These are phyloP conservation scores for Halophytophthora batemanensis DNA, from an alignment of 352 stramenopile species.

Conservation along the genomic window DNA sequence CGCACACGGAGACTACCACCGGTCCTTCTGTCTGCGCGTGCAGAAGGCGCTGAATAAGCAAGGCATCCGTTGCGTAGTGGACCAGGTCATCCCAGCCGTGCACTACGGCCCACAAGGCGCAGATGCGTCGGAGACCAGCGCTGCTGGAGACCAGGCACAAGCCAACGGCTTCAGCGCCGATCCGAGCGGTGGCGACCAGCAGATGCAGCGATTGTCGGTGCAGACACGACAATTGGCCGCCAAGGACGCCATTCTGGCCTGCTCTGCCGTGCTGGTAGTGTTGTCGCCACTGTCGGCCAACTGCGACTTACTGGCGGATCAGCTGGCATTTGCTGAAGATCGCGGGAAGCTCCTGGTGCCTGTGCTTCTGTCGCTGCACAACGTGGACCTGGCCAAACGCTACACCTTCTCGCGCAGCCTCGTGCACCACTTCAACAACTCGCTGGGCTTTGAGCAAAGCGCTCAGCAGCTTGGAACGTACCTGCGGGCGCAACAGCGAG, in stretches of 20 bases:
- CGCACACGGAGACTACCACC: constrained; percentile 69
- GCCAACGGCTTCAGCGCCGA: constrained; percentile 11
- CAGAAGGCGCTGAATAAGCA: constrained; percentile 56
- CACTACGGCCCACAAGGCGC: constrained; percentile 31
- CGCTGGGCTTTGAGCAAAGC: constrained; percentile 74
- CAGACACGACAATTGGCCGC: constrained; percentile 65
- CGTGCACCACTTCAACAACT: constrained; percentile 79
- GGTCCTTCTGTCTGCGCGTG: constrained; percentile 56
- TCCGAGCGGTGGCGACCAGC: constrained; percentile 8
- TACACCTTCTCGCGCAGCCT: constrained; percentile 79
- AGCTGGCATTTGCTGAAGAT: constrained; percentile 81
- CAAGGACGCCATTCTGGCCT: constrained; percentile 73
- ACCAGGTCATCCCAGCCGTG: constrained; percentile 47
- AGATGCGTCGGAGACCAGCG: constrained; percentile 13
- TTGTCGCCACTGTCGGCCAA: constrained; percentile 64
- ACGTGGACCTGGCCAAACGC: constrained; percentile 66
- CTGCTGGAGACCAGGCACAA: constrained; percentile 1
- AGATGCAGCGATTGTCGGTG: constrained; percentile 26
- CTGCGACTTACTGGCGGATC: constrained; percentile 69
- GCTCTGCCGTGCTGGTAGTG: constrained; percentile 63
- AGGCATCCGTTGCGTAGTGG: constrained; percentile 55
- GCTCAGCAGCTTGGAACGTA: constrained; percentile 51
- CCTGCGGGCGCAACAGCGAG: constrained; percentile 30
- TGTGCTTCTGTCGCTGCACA: constrained; percentile 69
- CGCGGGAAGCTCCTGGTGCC: constrained; percentile 70